phyloP scores from a whole-genome alignment of 768 basidiomycete species.

The Agaricus blazei region DNA sequence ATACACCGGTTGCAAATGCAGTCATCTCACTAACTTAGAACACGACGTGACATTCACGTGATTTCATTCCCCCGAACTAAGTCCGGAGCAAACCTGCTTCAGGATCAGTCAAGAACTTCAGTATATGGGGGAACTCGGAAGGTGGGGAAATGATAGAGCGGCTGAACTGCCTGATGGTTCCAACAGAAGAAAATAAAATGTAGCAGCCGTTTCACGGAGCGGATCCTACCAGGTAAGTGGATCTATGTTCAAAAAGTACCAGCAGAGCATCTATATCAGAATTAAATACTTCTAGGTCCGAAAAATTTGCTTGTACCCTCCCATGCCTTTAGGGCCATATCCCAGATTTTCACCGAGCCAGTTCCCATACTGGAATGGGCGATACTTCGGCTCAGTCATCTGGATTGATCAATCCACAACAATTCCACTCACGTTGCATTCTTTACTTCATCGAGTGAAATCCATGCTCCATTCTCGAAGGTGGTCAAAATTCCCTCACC shows the following conservation, averaged over 20 bases:
- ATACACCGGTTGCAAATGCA: not conserved
- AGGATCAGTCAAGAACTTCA: too few species aligned
- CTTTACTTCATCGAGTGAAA: conserved; percentile 46
- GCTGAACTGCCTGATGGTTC: not conserved
- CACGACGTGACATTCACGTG: not conserved
- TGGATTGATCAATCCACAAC: conserved; percentile 5
- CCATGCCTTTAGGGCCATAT: conserved; percentile 33
- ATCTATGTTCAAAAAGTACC: too few species aligned
- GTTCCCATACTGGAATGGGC: conserved; percentile 54
- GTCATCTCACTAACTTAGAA: not conserved
- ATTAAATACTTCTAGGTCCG: too few species aligned
- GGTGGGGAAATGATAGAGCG: too few species aligned
- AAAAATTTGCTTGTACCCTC: not conserved
- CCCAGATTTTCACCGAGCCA: conserved; percentile 74
- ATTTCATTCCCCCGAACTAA: too few species aligned
- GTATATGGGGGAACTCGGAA: too few species aligned
- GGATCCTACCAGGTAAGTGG: too few species aligned
- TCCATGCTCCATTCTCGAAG: conserved; percentile 40
- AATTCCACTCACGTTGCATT: conserved; percentile 52
- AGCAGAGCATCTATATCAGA: not conserved
- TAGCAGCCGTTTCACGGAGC: too few species aligned
- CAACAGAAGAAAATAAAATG: too few species aligned
- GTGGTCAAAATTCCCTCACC: conserved; percentile 2
- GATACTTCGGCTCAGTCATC: conserved; percentile 10
- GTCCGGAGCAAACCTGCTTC: too few species aligned